phyloP scores from a whole-genome alignment of 2,329 filamentous ascomycete species.

The Periconia macrospinosa region DNA sequence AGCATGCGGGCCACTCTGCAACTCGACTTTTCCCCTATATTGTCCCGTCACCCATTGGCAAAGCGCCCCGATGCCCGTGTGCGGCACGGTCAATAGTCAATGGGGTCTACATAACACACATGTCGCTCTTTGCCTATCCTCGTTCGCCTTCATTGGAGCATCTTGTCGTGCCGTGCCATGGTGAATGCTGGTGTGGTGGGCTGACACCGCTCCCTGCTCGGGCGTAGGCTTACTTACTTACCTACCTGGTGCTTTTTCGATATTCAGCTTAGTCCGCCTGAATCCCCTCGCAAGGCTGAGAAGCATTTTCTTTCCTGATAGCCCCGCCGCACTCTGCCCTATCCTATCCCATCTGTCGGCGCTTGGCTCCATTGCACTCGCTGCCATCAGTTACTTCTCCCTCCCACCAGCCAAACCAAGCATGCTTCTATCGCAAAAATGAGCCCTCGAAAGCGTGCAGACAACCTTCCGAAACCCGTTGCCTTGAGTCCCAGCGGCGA shows the following conservation, averaged over 20 bases:
- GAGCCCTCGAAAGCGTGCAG: conserved; percentile 24
- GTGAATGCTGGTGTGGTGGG: conserved; percentile 14
- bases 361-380: conserved; percentile 14
- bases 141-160: conserved; percentile 5
- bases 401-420: background rate
- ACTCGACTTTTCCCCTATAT: conserved; percentile 5
- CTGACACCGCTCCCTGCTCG: conserved; percentile 11
- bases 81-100: conserved; percentile 23
- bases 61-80: conserved; percentile 30
- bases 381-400: conserved; percentile 3
- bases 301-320: conserved; percentile 7
- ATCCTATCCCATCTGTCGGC: conserved; percentile 10
- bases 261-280: conserved; percentile 18
- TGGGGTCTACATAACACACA: conserved; percentile 13
- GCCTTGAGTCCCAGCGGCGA: conserved; percentile 20
- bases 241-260: conserved; percentile 1
- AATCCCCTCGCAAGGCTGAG: conserved; percentile 16
- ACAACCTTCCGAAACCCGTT: conserved; percentile 15
- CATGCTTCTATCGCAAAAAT: conserved; percentile 23
- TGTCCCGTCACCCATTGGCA: background rate
- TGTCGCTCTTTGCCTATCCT: conserved; percentile 5
- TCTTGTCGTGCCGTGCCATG: conserved; percentile 13
- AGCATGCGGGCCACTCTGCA: conserved; percentile 12
- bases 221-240: conserved; percentile 5
- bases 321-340: conserved; percentile 11